phyloP scores from a whole-genome alignment of 495 filamentous ascomycete genomes.

The Apodospora peruviana region DNA sequence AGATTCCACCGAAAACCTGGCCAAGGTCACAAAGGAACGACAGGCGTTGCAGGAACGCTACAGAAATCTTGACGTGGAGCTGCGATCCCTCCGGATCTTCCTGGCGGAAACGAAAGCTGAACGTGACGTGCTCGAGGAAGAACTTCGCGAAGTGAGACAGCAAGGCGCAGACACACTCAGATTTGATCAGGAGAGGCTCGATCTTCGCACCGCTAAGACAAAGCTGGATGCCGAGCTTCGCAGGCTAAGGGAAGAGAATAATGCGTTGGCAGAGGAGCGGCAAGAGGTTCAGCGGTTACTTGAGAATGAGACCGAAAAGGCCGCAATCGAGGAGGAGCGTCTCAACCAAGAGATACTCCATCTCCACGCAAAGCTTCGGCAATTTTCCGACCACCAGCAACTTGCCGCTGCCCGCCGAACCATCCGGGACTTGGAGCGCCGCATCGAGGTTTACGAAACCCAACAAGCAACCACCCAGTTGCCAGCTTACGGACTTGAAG shows the following conservation, averaged over 20 bases:
- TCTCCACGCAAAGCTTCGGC: conserved; percentile 44
- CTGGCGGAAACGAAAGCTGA: conserved; percentile 53
- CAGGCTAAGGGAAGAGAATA: conserved; percentile 53
- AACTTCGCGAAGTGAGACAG: conserved; percentile 45
- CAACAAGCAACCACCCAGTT: conserved; percentile 42
- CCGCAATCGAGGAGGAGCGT: conserved; percentile 50
- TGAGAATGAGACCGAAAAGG: conserved; percentile 50
- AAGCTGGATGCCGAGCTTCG: conserved; percentile 56
- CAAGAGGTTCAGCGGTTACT: conserved; percentile 52
- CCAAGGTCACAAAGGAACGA: conserved; percentile 49
- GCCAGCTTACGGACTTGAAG: conserved; percentile 46
- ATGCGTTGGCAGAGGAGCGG: conserved; percentile 42
- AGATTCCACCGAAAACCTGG: conserved; percentile 27
- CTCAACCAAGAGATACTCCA: conserved; percentile 54
- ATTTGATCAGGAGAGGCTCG: conserved; percentile 58
- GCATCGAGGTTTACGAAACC: conserved; percentile 52
- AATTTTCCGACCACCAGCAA: conserved; percentile 44
- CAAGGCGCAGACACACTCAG: conserved; percentile 48
- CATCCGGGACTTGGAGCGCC: conserved; percentile 54
- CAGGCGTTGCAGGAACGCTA: conserved; percentile 59
- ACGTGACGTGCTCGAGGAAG: conserved; percentile 57
- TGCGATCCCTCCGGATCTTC: conserved; percentile 50
- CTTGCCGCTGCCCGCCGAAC: conserved; percentile 40
- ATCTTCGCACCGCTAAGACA: conserved; percentile 53
- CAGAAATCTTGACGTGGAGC: conserved; percentile 53